Conservation (phyloP, 345 rosid genomes). For the Anastatica hierochuntica region DNA sequence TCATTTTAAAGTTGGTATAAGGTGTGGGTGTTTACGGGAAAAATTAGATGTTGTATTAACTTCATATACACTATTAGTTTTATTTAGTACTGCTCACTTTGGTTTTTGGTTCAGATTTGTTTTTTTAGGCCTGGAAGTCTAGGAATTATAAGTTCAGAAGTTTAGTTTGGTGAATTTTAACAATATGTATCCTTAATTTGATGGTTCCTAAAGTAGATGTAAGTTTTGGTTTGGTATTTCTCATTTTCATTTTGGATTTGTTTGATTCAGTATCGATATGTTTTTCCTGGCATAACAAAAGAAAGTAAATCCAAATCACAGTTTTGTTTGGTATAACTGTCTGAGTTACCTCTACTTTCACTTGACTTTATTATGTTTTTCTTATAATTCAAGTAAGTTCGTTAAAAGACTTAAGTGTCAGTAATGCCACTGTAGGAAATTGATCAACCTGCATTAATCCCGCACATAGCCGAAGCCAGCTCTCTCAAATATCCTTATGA, state of each 20-base stretch:
- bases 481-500: slow-evolving; percentile 88
- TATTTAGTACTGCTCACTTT: background rate
- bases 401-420: slow-evolving; percentile 12
- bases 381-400: background rate
- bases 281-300: background rate
- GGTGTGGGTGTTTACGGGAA: background rate
- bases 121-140: background rate
- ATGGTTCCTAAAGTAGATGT: background rate
- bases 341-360: background rate
- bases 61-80: background rate
- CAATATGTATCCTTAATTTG: background rate
- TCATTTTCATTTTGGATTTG: slow-evolving; percentile 2
- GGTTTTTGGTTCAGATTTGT: background rate
- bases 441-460: slow-evolving; percentile 95
- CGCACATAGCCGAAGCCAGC: slow-evolving; percentile 98
- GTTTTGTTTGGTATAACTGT: background rate
- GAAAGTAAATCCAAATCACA: background rate
- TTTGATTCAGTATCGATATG: background rate
- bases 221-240: background rate
- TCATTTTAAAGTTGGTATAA: background rate
- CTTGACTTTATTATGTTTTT: background rate
- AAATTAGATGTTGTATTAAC: background rate
- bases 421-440: slow-evolving; percentile 57
- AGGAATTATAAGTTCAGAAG: background rate
- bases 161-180: background rate